Percentiles rank a stretch among this genome's conserved stretches.
phyloP scores from a whole-genome alignment of 2,329 filamentous ascomycete species.

The Microcyclospora tardicrescens region DNA sequence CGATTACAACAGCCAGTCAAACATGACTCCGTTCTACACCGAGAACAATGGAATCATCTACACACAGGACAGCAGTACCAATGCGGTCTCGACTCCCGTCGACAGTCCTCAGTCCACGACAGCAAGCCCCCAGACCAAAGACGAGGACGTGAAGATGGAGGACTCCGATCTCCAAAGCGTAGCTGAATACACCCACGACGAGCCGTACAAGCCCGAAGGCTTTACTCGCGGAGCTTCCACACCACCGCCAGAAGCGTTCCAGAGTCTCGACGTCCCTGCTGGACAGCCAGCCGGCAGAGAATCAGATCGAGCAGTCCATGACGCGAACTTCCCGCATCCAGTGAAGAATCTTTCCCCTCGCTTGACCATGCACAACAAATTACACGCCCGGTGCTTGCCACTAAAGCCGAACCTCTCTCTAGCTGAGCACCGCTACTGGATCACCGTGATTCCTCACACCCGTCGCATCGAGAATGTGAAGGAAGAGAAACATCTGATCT shows the following conservation, averaged over 20 bases:
- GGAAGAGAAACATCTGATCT: conserved; percentile 11
- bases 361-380: conserved; percentile 9
- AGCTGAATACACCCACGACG: conserved; percentile 1
- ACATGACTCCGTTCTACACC: too few relatives aligned
- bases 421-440: conserved; percentile 21
- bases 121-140: neutral
- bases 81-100: neutral
- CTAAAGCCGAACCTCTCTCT: conserved; percentile 12
- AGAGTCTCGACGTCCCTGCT: too few relatives aligned
- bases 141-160: conserved; percentile 1
- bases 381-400: conserved; percentile 12
- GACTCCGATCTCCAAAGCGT: neutral
- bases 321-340: neutral
- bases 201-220: neutral
- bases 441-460: conserved; percentile 16
- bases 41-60: too few relatives aligned
- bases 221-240: conserved; percentile 3
- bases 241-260: conserved; percentile 5
- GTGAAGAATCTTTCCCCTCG: conserved; percentile 8
- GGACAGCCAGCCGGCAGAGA: too few relatives aligned
- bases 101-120: too few relatives aligned
- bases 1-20: too few relatives aligned
- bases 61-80: too few relatives aligned
- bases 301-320: too few relatives aligned
- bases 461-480: conserved; percentile 5